These are phyloP conservation scores for Rhododendron simsii DNA, from an alignment of 148 eudicot species.

Conservation along the genomic window DNA sequence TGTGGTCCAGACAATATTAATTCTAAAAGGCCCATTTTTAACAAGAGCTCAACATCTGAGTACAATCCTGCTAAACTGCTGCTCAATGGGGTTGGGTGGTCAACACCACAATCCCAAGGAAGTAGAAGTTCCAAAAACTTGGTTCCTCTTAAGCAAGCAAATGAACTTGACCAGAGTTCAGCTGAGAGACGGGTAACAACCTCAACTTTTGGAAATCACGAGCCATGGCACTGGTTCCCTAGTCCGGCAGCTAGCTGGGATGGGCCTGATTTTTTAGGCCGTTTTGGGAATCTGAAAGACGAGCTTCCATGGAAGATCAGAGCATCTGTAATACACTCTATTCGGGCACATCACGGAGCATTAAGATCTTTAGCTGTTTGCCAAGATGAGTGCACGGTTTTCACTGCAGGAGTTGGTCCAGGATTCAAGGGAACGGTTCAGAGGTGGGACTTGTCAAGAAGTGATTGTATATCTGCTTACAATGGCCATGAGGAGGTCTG, in stretches of 20 bases:
- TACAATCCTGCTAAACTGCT: conserved; percentile 59
- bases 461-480: conserved; percentile 70
- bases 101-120: conserved; percentile 82
- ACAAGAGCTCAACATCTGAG: conserved; percentile 47
- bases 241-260: conserved; percentile 82
- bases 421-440: conserved; percentile 95
- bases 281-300: conserved; percentile 70
- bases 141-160: conserved; percentile 41
- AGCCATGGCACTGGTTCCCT: conserved; percentile 97
- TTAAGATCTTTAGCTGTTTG: conserved; percentile 75
- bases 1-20: conserved; percentile 36
- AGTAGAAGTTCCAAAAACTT: conserved; percentile 39
- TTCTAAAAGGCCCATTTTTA: conserved; percentile 30
- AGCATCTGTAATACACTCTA: conserved; percentile 82
- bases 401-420: conserved; percentile 93
- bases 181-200: conserved; percentile 28
- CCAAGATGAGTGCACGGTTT: conserved; percentile 77
- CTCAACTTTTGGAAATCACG: conserved; percentile 48
- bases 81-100: conserved; percentile 92
- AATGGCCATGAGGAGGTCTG: conserved; percentile 97
- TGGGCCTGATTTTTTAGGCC: conserved; percentile 71
- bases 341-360: conserved; percentile 92
- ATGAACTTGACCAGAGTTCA: conserved; percentile 36
- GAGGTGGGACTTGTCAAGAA: conserved; percentile 77
- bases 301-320: conserved; percentile 96